Conservation (phyloP, 1,139 yeast genomes). For the Chernovozyma aurita region DNA sequence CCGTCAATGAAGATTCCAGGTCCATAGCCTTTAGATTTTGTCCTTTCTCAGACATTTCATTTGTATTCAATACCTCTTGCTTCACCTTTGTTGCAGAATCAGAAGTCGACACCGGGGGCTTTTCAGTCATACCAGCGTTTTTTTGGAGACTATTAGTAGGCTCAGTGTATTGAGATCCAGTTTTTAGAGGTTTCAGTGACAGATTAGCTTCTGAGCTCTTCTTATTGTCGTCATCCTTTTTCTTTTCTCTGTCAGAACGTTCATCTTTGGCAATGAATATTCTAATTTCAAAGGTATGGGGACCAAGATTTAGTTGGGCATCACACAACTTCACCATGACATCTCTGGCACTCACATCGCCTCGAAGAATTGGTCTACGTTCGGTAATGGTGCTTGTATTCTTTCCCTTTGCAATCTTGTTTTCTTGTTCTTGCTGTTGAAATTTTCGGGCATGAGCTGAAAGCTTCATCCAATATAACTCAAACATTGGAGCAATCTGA, state of each 20-base stretch:
- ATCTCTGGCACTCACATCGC: slow-evolving; percentile 63
- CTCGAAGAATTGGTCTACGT: slow-evolving; percentile 39
- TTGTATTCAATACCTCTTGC: no score
- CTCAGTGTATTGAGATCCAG: no score
- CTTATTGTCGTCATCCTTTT: slow-evolving; percentile 14
- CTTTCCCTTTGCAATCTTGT: slow-evolving; percentile 12
- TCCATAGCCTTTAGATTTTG: no score
- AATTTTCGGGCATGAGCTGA: slow-evolving; percentile 42
- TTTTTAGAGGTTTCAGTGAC: no score
- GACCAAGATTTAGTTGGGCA: slow-evolving; percentile 68
- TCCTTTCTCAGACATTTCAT: no score
- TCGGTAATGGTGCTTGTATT: slow-evolving; percentile 21
- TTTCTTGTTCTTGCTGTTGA: slow-evolving; percentile 28
- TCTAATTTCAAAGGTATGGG: slow-evolving; percentile 74
- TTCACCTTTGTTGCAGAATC: no score
- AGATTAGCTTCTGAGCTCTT: no score
- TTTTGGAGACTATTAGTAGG: no score
- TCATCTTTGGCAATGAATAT: slow-evolving; percentile 82
- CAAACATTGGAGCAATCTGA: slow-evolving; percentile 65
- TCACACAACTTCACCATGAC: slow-evolving; percentile 88
- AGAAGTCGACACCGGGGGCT: no score
- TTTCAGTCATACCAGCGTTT: no score
- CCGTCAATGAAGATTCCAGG: no score
- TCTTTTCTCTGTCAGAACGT: slow-evolving; percentile 31
- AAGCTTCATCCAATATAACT: slow-evolving; percentile 73